A percentile compares a stretch with the other conserved stretches of the same genome.
phyloP scores from a whole-genome alignment of 169 alveolate genomes.

The Cyclospora cayetanensis region DNA sequence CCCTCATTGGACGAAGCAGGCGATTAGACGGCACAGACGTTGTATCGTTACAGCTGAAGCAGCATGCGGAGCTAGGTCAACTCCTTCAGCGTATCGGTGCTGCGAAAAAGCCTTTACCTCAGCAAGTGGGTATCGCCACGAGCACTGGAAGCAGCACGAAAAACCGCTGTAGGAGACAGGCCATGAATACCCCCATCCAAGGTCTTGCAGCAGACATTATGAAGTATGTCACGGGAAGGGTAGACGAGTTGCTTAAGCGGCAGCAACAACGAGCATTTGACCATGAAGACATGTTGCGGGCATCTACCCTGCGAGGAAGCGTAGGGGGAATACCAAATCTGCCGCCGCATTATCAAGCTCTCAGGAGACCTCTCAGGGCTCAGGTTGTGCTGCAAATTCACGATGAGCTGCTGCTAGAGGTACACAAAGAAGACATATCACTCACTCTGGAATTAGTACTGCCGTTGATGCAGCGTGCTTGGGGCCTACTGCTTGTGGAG shows the following conservation, averaged over 20 bases:
- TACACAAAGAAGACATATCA: not conserved
- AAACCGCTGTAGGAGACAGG: conserved; percentile 74
- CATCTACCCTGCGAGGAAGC: not conserved
- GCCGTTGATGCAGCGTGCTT: conserved; percentile 61
- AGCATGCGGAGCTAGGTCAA: not conserved
- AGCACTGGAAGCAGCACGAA: not conserved
- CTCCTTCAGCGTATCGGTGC: conserved; percentile 10
- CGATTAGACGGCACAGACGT: conserved; percentile 33
- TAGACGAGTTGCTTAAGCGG: conserved; percentile 52
- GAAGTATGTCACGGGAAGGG: conserved; percentile 75
- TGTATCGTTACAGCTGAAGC: not conserved
- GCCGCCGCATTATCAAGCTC: not conserved
- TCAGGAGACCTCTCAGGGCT: conserved; percentile 45
- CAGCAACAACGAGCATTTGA: conserved; percentile 38
- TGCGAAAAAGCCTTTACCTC: not conserved
- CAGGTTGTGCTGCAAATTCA: conserved; percentile 78
- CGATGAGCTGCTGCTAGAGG: conserved; percentile 79
- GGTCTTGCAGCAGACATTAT: conserved; percentile 82
- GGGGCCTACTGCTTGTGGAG: conserved; percentile 25
- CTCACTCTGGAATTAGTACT: not conserved
- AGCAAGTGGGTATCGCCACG: not conserved
- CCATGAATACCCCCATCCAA: conserved; percentile 82
- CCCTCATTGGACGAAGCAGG: conserved; percentile 79
- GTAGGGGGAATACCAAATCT: not conserved
- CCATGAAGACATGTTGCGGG: not conserved